Conservation (phyloP, 768 basidiomycete genomes). For the Lactarius hatsudake region DNA sequence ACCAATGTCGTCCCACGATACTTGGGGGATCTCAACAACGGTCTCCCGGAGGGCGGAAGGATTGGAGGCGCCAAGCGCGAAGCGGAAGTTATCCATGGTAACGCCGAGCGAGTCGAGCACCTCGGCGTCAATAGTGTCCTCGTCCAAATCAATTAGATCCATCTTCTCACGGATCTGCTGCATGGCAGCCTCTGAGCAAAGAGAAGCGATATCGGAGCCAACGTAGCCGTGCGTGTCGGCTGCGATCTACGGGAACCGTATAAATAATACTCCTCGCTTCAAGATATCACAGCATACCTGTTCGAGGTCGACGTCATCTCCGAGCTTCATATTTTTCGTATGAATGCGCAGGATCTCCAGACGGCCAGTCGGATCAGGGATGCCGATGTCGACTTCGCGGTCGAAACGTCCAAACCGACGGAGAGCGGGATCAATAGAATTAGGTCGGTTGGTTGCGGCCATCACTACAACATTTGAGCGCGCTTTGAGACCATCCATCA, state of each 20-base stretch:
- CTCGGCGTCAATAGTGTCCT: slow-evolving; percentile 99
- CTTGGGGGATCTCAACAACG: slow-evolving; percentile 97
- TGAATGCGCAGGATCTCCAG: slow-evolving; percentile 98
- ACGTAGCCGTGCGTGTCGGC: slow-evolving; percentile 99
- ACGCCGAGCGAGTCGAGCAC: slow-evolving; percentile 98
- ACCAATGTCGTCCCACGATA: slow-evolving; percentile 99
- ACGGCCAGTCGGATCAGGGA: slow-evolving; percentile 98
- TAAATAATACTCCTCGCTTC: slow-evolving; percentile 18
- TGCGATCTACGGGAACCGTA: slow-evolving; percentile 65
- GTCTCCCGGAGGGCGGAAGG: slow-evolving; percentile 99
- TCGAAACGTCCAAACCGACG: slow-evolving; percentile 99
- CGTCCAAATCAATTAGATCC: slow-evolving; percentile 93
- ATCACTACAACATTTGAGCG: slow-evolving; percentile 99
- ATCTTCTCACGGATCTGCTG: slow-evolving; percentile 99
- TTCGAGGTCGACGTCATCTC: slow-evolving; percentile 95
- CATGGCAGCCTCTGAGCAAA: slow-evolving; percentile 99
- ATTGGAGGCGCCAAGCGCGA: slow-evolving; percentile 95
- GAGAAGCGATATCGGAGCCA: slow-evolving; percentile 94
- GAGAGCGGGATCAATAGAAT: slow-evolving; percentile 98
- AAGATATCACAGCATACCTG: slow-evolving; percentile 49
- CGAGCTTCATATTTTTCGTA: slow-evolving; percentile 99
- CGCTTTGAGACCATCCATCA: slow-evolving; percentile 99
- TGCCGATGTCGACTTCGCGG: slow-evolving; percentile 98
- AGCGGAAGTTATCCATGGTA: slow-evolving; percentile 99
- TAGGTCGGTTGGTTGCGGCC: slow-evolving; percentile 98